These are phyloP conservation scores for Pseudogymnoascus sp. DNA, from an alignment of 2,329 filamentous ascomycete species.

Conservation along the genomic window DNA sequence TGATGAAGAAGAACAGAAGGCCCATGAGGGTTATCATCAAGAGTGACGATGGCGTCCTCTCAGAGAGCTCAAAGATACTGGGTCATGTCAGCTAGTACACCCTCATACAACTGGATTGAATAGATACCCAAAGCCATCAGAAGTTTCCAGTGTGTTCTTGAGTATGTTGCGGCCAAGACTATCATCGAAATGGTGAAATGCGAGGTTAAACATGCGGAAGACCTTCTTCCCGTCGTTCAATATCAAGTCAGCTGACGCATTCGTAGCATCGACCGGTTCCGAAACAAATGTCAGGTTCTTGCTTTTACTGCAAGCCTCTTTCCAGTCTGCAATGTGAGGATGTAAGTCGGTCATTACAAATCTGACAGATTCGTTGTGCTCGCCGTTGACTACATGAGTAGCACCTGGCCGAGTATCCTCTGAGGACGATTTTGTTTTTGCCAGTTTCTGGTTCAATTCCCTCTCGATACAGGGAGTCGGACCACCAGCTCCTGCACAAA, in stretches of 20 bases:
- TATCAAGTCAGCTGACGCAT: slow-evolving; percentile 41
- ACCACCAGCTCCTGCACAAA: slow-evolving; percentile 66
- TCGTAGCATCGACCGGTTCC: slow-evolving; percentile 55
- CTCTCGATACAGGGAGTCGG: slow-evolving; percentile 57
- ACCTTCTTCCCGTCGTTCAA: slow-evolving; percentile 38
- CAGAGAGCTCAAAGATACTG: slow-evolving; percentile 66
- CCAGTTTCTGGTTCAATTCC: slow-evolving; percentile 42
- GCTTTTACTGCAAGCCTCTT: slow-evolving; percentile 40
- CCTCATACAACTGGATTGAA: neutral
- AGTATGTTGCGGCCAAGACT: slow-evolving; percentile 51
- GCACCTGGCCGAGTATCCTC: slow-evolving; percentile 19
- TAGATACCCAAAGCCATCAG: slow-evolving; percentile 51
- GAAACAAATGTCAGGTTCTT: slow-evolving; percentile 50
- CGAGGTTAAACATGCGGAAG: slow-evolving; percentile 63
- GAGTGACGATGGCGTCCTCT: slow-evolving; percentile 47
- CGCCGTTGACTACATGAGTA: slow-evolving; percentile 3
- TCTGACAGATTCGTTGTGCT: slow-evolving; percentile 30
- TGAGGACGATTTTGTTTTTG: slow-evolving; percentile 15
- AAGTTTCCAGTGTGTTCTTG: slow-evolving; percentile 53
- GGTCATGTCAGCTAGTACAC: neutral
- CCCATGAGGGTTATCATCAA: slow-evolving; percentile 45
- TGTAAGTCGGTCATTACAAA: slow-evolving; percentile 61
- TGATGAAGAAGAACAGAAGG: slow-evolving; percentile 40
- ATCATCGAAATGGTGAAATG: slow-evolving; percentile 72
- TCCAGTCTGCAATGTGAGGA: slow-evolving; percentile 54